Percentiles rank a stretch among this genome's conserved stretches.
These are phyloP conservation scores for Suillus brevipes DNA, from an alignment of 768 basidiomycete genomes.

Conservation along the genomic window DNA sequence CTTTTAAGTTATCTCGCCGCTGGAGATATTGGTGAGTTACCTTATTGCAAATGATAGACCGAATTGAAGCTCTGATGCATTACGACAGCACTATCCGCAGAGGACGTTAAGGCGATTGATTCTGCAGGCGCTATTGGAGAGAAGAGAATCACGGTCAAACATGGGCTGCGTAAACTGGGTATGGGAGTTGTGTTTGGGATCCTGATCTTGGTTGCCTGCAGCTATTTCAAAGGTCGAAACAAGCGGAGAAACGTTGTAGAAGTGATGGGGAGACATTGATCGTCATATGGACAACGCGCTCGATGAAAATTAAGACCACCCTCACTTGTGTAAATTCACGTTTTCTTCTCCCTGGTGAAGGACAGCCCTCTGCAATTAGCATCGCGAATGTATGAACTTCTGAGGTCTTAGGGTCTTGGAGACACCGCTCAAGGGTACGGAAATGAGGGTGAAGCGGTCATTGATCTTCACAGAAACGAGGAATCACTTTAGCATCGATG, in stretches of 20 bases:
- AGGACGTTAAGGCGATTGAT: conserved; percentile 55
- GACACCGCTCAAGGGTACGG: conserved; percentile 61
- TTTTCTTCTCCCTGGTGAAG: not conserved
- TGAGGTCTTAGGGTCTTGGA: conserved; percentile 20
- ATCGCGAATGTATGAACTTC: not conserved
- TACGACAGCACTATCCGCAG: conserved; percentile 43
- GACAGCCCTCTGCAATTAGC: no score
- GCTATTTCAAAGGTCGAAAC: conserved; percentile 6
- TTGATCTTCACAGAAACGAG: conserved; percentile 51
- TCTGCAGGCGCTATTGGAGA: conserved; percentile 43
- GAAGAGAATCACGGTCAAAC: conserved; percentile 1
- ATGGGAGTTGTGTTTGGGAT: conserved; percentile 5
- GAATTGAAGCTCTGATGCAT: conserved; percentile 2
- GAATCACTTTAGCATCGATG: conserved; percentile 54
- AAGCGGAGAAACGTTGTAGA: not conserved
- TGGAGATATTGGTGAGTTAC: conserved; percentile 56
- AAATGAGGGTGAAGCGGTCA: conserved; percentile 55
- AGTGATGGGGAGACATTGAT: not conserved
- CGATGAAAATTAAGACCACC: not conserved
- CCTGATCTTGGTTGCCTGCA: conserved; percentile 5
- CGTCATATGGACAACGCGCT: not conserved
- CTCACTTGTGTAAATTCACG: not conserved
- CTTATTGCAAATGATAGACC: not conserved
- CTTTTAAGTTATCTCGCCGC: conserved; percentile 68
- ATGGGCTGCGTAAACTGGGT: conserved; percentile 4